Evolutionary conservation across 768 basidiomycete genomes (phyloP).

Genomic region (Lactifluus volemus): DNA sequence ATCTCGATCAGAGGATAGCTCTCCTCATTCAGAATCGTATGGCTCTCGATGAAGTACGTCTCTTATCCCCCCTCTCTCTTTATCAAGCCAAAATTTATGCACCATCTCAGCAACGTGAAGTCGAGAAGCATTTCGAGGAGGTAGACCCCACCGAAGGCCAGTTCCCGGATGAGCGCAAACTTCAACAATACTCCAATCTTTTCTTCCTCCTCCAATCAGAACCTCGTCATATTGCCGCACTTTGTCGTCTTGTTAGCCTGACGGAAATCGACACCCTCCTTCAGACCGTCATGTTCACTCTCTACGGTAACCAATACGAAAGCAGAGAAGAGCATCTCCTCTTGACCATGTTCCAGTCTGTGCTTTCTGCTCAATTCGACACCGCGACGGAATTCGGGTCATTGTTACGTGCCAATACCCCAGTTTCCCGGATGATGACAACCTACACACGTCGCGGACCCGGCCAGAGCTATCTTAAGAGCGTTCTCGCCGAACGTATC

Average conservation of each 20-base stretch:
- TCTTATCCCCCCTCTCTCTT: background rate
- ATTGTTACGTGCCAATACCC: conserved; percentile 94
- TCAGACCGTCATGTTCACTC: conserved; percentile 99
- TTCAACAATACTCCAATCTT: conserved; percentile 95
- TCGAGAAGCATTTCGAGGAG: conserved; percentile 92
- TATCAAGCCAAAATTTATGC: conserved; percentile 7
- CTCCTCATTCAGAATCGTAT: conserved; percentile 97
- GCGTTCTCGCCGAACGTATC: conserved; percentile 94
- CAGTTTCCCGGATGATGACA: conserved; percentile 99
- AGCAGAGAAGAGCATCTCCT: conserved; percentile 96
- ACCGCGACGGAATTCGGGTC: conserved; percentile 99
- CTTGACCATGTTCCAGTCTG: conserved; percentile 99
- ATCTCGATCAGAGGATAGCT: conserved; percentile 95
- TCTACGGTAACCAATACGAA: conserved; percentile 99
- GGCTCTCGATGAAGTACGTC: conserved; percentile 83
- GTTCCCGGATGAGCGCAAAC: conserved; percentile 88
- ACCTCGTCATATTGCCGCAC: conserved; percentile 91
- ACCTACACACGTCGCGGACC: conserved; percentile 98
- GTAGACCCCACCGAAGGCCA: conserved; percentile 88
- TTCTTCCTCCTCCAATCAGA: conserved; percentile 99
- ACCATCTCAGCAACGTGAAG: conserved; percentile 73
- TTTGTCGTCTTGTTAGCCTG: conserved; percentile 92
- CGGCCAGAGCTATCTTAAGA: conserved; percentile 97
- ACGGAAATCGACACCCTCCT: conserved; percentile 98
- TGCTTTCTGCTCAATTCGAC: conserved; percentile 97